Evolutionary conservation across 345 rosid genomes (phyloP).

Genomic region (Corchorus olitorius): DNA sequence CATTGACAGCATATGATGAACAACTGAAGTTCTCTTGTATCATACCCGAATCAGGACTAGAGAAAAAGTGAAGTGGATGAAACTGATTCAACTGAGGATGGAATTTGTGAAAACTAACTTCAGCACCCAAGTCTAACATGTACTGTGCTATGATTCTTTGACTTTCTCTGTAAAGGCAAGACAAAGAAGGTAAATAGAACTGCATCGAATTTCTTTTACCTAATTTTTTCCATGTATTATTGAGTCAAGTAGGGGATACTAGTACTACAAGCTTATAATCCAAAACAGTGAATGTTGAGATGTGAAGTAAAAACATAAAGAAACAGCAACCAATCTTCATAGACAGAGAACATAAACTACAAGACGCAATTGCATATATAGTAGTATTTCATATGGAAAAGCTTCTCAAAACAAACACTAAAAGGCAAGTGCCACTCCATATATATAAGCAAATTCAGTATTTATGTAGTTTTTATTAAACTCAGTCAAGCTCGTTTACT

Average conservation of each 20-base stretch:
- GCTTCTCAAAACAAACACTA: background rate
- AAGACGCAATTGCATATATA: background rate
- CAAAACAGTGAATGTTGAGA: background rate
- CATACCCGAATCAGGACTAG: slow-evolving; percentile 49
- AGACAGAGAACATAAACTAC: background rate
- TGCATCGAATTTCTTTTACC: background rate
- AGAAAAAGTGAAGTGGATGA: slow-evolving; percentile 83
- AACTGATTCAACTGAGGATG: slow-evolving; percentile 56
- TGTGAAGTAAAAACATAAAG: background rate
- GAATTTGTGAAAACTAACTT: slow-evolving; percentile 82
- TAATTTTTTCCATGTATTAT: background rate
- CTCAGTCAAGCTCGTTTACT: background rate
- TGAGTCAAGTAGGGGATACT: background rate
- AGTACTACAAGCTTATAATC: background rate
- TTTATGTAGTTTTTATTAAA: slow-evolving; percentile 6
- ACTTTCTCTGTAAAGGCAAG: slow-evolving; percentile 48
- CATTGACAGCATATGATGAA: slow-evolving; percentile 53
- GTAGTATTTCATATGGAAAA: background rate
- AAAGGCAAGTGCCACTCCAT: background rate
- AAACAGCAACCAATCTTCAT: background rate
- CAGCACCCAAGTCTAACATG: slow-evolving; percentile 79
- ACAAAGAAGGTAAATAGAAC: slow-evolving; percentile 16
- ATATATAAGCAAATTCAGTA: background rate
- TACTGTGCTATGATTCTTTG: slow-evolving; percentile 59
- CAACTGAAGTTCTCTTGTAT: slow-evolving; percentile 53